Conservation (phyloP, 352 stramenopile species). For the Globisporangium parvum region DNA sequence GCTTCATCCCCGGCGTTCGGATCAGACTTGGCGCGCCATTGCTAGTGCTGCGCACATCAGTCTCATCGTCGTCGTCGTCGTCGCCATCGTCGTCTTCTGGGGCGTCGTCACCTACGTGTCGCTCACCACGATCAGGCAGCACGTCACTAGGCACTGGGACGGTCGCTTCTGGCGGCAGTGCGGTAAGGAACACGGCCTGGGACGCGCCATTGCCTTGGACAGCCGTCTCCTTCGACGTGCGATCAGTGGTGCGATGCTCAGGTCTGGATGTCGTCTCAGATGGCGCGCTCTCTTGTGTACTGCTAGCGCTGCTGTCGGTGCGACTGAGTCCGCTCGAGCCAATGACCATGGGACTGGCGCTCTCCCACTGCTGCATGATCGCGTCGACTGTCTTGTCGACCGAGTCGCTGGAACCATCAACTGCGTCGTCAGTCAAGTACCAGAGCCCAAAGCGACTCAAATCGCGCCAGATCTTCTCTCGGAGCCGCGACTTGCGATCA, state of each 20-base stretch:
- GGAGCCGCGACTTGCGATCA: conserved; percentile 25
- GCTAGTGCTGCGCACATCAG: background rate
- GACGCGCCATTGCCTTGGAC: background rate
- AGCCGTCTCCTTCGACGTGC: background rate
- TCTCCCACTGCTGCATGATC: conserved; percentile 54
- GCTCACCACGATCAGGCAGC: background rate
- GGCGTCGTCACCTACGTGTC: conserved; percentile 5
- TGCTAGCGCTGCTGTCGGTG: background rate
- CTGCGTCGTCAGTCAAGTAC: conserved; percentile 19
- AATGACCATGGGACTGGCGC: background rate
- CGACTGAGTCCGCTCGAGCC: background rate
- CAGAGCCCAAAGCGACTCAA: conserved; percentile 51
- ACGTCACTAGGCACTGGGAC: background rate
- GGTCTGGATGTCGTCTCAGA: too few species aligned
- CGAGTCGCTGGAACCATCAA: conserved; percentile 25
- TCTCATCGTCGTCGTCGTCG: conserved; percentile 8
- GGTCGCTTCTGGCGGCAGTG: conserved; percentile 7
- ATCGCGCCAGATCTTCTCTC: conserved; percentile 54
- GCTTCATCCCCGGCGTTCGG: conserved; percentile 34
- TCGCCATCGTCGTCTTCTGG: conserved; percentile 20
- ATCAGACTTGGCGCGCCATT: background rate
- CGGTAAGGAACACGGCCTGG: conserved; percentile 15
- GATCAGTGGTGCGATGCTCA: too few species aligned
- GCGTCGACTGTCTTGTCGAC: conserved; percentile 46
- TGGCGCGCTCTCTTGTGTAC: background rate